These are phyloP conservation scores for Alternaria conjuncta DNA, from an alignment of 2,329 filamentous ascomycete species.

Conservation along the genomic window DNA sequence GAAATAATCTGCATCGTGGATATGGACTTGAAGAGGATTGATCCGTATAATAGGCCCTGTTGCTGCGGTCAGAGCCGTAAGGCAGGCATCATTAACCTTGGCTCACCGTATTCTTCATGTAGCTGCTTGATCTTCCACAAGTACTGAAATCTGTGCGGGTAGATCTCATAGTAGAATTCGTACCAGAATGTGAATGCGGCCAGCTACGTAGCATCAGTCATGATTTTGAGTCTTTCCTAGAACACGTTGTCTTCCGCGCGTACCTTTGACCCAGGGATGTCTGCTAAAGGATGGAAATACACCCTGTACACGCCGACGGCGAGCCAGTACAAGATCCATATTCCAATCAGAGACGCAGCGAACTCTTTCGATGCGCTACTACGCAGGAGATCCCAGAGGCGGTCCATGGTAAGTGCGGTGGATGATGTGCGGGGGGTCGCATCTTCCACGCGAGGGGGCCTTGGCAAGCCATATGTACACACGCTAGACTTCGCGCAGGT, in stretches of 20 bases:
- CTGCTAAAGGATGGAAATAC: background rate
- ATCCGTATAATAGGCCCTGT: slow-evolving; percentile 17
- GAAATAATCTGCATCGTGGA: slow-evolving; percentile 22
- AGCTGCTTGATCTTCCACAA: slow-evolving; percentile 34
- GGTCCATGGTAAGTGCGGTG: background rate
- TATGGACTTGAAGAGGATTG: slow-evolving; percentile 23
- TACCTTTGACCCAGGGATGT: background rate
- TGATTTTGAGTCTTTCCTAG: fast-evolving
- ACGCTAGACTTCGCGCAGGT: background rate
- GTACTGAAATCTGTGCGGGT: slow-evolving; percentile 25
- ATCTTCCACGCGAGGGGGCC: background rate
- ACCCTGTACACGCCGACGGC: background rate
- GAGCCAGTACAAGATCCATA: background rate
- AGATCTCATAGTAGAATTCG: slow-evolving; percentile 41
- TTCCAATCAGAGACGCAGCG: background rate
- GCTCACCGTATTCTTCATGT: slow-evolving; percentile 28
- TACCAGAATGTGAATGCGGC: slow-evolving; percentile 21
- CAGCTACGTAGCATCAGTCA: background rate
- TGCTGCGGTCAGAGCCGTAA: background rate
- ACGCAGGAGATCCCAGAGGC: background rate
- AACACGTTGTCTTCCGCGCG: background rate
- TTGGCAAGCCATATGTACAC: background rate
- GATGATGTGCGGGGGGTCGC: background rate
- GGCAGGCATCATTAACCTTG: fast-evolving
- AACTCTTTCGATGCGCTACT: background rate